Percentiles rank a stretch among this genome's conserved stretches.
Evolutionary conservation across 139 green algal species (phyloP).

Genomic region (Chlorella sp.): DNA sequence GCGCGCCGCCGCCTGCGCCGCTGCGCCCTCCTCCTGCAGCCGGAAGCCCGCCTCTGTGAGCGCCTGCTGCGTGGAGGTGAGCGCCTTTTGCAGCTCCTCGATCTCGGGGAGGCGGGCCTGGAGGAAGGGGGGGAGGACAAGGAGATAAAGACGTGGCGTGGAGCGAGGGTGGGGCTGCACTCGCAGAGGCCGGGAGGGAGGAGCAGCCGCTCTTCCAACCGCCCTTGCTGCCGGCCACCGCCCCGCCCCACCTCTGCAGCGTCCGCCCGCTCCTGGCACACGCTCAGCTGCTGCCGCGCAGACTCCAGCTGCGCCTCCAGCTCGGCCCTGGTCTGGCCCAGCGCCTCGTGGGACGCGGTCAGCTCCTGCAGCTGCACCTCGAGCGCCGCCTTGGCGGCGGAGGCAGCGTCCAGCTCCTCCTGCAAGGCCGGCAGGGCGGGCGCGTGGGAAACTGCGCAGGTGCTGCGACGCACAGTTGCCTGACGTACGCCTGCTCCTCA

Average conservation of each 20-base stretch:
- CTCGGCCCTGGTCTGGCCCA: conserved; percentile 4
- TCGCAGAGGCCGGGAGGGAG: not conserved
- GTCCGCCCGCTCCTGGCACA: conserved; percentile 18
- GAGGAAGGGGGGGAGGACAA: not conserved
- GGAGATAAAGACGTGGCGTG: too few species aligned
- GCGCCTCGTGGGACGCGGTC: conserved; percentile 7
- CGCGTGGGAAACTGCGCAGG: too few species aligned
- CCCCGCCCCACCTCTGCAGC: conserved; percentile 20
- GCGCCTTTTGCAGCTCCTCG: conserved; percentile 50
- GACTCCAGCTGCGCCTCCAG: conserved; percentile 19
- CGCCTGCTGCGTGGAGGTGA: conserved; percentile 42
- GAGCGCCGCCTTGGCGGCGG: conserved; percentile 27
- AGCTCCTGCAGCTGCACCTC: conserved; percentile 36
- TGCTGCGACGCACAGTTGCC: too few species aligned
- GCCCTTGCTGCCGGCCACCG: too few species aligned
- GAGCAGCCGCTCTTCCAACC: not conserved
- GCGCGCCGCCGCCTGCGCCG: not conserved
- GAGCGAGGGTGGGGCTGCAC: not conserved
- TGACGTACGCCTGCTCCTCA: too few species aligned
- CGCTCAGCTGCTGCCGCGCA: not conserved
- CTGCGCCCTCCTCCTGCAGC: conserved; percentile 25
- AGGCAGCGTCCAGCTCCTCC: conserved; percentile 42
- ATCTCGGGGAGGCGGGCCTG: conserved; percentile 65
- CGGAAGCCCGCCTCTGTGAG: conserved; percentile 33
- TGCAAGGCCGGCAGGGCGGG: not conserved